Evolutionary conservation across 2,329 filamentous ascomycete species (phyloP).

Genomic region (Alternaria metachromatica): DNA sequence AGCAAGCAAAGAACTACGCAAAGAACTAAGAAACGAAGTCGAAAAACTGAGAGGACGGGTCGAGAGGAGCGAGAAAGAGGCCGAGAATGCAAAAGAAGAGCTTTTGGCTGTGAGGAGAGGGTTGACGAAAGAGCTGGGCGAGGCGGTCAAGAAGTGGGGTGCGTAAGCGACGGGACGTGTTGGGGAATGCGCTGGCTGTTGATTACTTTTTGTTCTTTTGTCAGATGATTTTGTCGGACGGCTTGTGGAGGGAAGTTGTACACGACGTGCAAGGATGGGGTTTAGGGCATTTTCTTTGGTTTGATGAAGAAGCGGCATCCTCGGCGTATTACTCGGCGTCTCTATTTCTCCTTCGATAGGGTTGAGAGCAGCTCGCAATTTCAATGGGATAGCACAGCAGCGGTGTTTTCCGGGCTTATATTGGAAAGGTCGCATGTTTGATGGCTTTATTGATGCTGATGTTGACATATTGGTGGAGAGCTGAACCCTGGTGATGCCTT

Average conservation of each 20-base stretch:
- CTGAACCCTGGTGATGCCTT: too few species aligned
- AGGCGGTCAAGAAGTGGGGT: slow-evolving; percentile 17
- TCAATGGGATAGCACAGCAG: neutral
- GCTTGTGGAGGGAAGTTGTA: neutral
- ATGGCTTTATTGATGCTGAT: neutral
- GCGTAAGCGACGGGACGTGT: neutral
- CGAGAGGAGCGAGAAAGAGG: slow-evolving; percentile 15
- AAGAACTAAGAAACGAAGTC: slow-evolving; percentile 7
- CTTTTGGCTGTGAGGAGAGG: slow-evolving; percentile 7
- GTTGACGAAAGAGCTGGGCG: slow-evolving; percentile 10
- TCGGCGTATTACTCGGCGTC: neutral
- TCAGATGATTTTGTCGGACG: neutral
- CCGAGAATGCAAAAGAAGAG: slow-evolving; percentile 11
- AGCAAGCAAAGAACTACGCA: slow-evolving; percentile 1
- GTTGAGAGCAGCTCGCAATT: neutral
- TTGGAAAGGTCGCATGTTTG: neutral
- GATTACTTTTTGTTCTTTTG: neutral
- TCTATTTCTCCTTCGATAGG: neutral
- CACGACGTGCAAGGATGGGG: neutral
- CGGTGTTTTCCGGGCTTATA: neutral
- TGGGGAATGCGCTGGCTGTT: neutral
- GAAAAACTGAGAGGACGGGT: slow-evolving; percentile 8
- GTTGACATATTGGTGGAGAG: too few species aligned
- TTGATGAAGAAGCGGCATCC: slow-evolving; percentile 1
- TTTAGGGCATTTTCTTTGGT: neutral